phyloP scores from a whole-genome alignment of 2,329 filamentous ascomycete species.

The Lachnellula cervina region DNA sequence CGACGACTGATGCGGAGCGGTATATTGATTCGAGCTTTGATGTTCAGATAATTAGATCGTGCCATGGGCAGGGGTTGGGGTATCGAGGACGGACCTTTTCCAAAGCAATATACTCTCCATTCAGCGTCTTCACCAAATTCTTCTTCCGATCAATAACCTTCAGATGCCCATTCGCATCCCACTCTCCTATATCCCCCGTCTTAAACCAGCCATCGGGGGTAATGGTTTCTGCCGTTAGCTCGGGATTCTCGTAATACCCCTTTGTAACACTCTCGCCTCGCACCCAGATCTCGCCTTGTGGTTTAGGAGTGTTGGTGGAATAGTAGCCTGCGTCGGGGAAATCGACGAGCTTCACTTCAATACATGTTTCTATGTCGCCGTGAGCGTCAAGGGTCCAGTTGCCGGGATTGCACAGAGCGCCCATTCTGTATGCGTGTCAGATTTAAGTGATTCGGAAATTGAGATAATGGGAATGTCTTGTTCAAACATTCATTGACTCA shows the following conservation, averaged over 20 bases:
- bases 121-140: conserved; percentile 88
- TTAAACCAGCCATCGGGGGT: conserved; percentile 80
- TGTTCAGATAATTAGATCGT: no score
- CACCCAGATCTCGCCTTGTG: conserved; percentile 85
- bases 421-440: conserved; percentile 81
- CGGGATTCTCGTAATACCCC: conserved; percentile 77
- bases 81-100: conserved; percentile 55
- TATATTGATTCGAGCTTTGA: conserved; percentile 76
- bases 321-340: conserved; percentile 77
- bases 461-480: neutral
- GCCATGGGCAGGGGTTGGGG: conserved; percentile 24
- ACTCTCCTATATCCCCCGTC: conserved; percentile 81
- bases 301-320: conserved; percentile 57
- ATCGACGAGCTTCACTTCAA: conserved; percentile 88
- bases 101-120: conserved; percentile 93
- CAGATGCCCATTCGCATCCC: conserved; percentile 65
- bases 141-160: conserved; percentile 83
- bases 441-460: conserved; percentile 38
- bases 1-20: conserved; percentile 67
- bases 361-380: conserved; percentile 67
- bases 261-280: conserved; percentile 68
- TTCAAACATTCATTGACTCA: neutral
- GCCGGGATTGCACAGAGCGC: conserved; percentile 70
- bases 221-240: conserved; percentile 73
- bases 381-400: conserved; percentile 73